phyloP scores from a whole-genome alignment of 2,329 filamentous ascomycete species.

The Hymenoscyphus linearis region DNA sequence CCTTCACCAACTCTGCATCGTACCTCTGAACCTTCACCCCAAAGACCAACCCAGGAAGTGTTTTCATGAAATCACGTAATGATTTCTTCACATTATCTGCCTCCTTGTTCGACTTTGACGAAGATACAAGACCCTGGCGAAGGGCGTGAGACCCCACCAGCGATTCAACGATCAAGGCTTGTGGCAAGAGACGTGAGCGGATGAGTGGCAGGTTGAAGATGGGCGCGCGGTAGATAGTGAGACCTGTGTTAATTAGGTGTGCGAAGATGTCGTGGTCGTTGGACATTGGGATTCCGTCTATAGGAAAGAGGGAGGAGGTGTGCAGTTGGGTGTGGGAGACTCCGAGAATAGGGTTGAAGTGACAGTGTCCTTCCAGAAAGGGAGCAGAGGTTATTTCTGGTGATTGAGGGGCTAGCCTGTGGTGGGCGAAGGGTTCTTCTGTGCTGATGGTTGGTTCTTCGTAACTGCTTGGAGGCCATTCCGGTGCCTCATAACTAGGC shows the following conservation, averaged over 20 bases:
- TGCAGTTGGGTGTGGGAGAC: background rate
- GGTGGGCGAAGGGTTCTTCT: background rate
- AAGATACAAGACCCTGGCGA: too few relatives aligned
- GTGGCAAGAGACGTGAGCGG: background rate
- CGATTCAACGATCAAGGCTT: background rate
- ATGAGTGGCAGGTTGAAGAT: background rate
- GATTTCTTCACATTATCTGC: background rate
- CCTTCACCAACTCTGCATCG: background rate
- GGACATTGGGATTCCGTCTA: background rate
- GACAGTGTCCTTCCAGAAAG: background rate
- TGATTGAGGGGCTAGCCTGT: background rate
- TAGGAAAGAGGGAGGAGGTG: background rate
- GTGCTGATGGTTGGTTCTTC: background rate
- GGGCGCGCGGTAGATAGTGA: background rate
- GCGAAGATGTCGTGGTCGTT: background rate
- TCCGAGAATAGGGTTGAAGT: too few relatives aligned
- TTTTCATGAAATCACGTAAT: background rate
- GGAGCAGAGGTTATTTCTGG: background rate
- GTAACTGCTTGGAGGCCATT: background rate
- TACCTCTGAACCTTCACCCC: background rate
- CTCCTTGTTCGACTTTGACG: background rate
- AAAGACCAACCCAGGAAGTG: background rate
- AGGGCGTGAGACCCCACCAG: background rate
- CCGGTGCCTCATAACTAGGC: background rate
- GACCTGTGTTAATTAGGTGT: background rate